These are phyloP conservation scores for Coemansia erecta DNA, from an alignment of 192 early-diverging fungal species.

Conservation along the genomic window DNA sequence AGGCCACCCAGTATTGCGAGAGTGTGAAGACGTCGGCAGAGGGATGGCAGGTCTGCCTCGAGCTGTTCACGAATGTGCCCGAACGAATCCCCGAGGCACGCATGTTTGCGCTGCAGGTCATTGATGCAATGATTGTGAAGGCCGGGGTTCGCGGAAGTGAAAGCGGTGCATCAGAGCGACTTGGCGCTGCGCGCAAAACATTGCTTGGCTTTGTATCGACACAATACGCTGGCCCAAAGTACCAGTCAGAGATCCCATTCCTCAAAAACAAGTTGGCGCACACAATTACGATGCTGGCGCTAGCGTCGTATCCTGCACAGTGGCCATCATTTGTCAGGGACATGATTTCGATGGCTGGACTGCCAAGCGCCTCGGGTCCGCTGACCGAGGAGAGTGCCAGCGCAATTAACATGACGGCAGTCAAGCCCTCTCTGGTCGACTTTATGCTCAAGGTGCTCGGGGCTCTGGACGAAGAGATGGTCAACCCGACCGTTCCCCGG, in stretches of 20 bases:
- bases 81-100: constrained; percentile 76
- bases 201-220: constrained; percentile 45
- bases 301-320: constrained; percentile 75
- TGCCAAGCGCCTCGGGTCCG: constrained; percentile 48
- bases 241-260: constrained; percentile 50
- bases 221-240: constrained; percentile 31
- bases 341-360: constrained; percentile 63
- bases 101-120: constrained; percentile 78
- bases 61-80: constrained; percentile 74
- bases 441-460: constrained; percentile 75
- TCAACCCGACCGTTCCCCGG: constrained; percentile 66
- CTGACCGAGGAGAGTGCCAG: constrained; percentile 43
- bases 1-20: constrained; percentile 80
- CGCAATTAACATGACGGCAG: constrained; percentile 54
- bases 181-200: constrained; percentile 22
- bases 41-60: constrained; percentile 84
- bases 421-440: constrained; percentile 56
- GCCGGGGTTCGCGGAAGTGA: constrained; percentile 25
- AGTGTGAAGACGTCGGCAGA: constrained; percentile 71
- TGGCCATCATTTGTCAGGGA: constrained; percentile 92
- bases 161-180: constrained; percentile 37
- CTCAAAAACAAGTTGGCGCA: constrained; percentile 84
- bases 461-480: constrained; percentile 88
- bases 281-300: constrained; percentile 75
- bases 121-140: constrained; percentile 59